Conservation (phyloP, 805 yeast species). For the Wickerhamiella kurtzmanii region DNA sequence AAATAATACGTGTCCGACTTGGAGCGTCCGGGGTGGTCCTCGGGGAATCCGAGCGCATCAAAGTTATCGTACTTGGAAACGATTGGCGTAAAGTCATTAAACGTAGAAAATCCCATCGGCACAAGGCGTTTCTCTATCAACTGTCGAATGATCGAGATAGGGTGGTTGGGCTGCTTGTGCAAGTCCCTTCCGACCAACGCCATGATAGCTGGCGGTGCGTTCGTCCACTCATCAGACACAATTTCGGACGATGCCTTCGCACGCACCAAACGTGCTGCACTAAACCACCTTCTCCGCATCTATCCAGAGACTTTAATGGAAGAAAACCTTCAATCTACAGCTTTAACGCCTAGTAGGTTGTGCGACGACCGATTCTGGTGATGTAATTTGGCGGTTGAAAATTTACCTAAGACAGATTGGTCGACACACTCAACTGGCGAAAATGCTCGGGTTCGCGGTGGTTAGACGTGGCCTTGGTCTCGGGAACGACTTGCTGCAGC, state of each 20-base stretch:
- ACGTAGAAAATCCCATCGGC: conserved; percentile 54
- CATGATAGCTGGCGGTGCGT: conserved; percentile 63
- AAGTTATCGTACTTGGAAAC: conserved; percentile 77
- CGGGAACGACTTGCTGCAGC: too few relatives aligned
- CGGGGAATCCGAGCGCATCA: conserved; percentile 82
- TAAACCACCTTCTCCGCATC: background rate
- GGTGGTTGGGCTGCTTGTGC: conserved; percentile 66
- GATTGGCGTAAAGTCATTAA: conserved; percentile 67
- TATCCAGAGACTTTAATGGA: background rate
- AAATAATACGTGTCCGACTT: conserved; percentile 87
- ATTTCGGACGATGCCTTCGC: conserved; percentile 38
- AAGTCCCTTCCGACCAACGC: conserved; percentile 56
- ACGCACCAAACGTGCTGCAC: conserved; percentile 23
- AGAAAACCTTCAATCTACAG: too few relatives aligned
- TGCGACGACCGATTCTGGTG: too few relatives aligned
- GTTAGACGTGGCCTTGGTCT: background rate
- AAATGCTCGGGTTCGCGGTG: background rate
- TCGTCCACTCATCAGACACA: conserved; percentile 66
- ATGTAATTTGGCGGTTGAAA: too few relatives aligned
- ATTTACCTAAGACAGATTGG: background rate
- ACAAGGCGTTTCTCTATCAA: conserved; percentile 57
- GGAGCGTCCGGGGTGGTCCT: conserved; percentile 86
- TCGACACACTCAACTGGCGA: background rate
- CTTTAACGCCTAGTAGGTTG: too few relatives aligned
- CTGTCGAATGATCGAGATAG: conserved; percentile 71